Evolutionary conservation across 768 basidiomycete species (phyloP).

Genomic region (Lentinula edodes): DNA sequence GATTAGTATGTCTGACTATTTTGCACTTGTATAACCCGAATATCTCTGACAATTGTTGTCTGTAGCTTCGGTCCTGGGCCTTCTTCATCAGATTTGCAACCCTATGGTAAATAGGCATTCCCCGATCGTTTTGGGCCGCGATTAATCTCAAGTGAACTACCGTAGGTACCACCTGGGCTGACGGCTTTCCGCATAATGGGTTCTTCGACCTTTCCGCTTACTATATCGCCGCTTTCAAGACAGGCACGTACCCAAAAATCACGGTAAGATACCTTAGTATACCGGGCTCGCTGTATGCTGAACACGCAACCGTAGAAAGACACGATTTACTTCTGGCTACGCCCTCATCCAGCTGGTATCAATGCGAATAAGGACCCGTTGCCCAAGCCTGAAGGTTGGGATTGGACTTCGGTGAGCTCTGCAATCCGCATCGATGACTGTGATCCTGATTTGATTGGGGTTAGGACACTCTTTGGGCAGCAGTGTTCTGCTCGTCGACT

Average conservation of each 20-base stretch:
- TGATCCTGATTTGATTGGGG: constrained; percentile 46
- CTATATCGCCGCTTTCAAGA: constrained; percentile 65
- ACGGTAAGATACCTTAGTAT: constrained; percentile 35
- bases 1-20: constrained; percentile 48
- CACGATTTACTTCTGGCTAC: constrained; percentile 55
- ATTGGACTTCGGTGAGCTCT: constrained; percentile 43
- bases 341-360: constrained; percentile 54
- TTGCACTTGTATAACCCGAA: background rate
- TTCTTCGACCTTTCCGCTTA: constrained; percentile 64
- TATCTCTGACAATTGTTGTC: constrained; percentile 20
- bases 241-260: constrained; percentile 54
- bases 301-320: constrained; percentile 26
- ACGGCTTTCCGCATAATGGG: constrained; percentile 40
- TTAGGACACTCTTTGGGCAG: constrained; percentile 61
- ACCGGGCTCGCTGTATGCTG: background rate
- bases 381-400: constrained; percentile 41
- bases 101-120: constrained; percentile 18
- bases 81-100: constrained; percentile 43
- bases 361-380: constrained; percentile 35
- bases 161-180: constrained; percentile 33
- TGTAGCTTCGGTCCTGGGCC: constrained; percentile 47
- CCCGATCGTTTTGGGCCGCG: background rate
- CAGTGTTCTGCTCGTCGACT: constrained; percentile 49
- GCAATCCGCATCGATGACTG: constrained; percentile 14
- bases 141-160: background rate